Conservation (phyloP, 768 basidiomycete genomes). For the Lactarius evosmus region DNA sequence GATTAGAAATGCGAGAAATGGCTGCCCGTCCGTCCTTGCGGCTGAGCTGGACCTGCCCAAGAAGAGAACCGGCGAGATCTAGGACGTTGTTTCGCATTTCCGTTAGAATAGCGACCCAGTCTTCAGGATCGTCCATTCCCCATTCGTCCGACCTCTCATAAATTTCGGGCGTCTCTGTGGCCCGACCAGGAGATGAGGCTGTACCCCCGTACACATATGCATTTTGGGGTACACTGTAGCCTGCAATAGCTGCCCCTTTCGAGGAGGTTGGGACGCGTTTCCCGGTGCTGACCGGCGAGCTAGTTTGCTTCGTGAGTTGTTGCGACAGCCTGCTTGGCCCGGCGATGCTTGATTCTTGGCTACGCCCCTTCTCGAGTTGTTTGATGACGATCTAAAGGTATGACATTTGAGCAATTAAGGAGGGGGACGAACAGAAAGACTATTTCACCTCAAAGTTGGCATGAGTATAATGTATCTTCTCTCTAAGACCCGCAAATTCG, state of each 20-base stretch:
- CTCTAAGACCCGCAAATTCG: constrained; percentile 6
- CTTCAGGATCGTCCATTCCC: constrained; percentile 13
- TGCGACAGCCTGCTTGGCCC: not conserved
- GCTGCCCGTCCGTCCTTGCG: not conserved
- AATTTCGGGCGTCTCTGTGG: not conserved
- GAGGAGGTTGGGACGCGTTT: not conserved
- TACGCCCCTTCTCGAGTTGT: not conserved
- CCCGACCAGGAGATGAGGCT: not conserved
- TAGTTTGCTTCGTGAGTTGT: not conserved
- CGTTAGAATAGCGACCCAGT: constrained; percentile 15
- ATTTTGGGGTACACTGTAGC: not conserved
- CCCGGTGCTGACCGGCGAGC: not conserved
- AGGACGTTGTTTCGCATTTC: constrained; percentile 21
- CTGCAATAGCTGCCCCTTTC: not conserved
- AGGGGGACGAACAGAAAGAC: not conserved
- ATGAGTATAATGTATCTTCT: constrained; percentile 6
- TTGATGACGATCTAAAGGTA: not conserved
- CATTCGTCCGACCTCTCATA: constrained; percentile 13
- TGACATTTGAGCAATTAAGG: not conserved
- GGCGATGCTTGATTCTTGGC: not conserved
- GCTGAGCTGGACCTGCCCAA: not conserved
- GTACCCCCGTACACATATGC: not conserved
- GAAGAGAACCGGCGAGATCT: constrained; percentile 11
- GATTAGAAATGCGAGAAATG: not conserved
- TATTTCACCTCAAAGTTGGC: constrained; percentile 11